Percentiles rank a stretch among this genome's conserved stretches.
Conservation (phyloP, 148 eudicot species). For the Silene uniflora region DNA sequence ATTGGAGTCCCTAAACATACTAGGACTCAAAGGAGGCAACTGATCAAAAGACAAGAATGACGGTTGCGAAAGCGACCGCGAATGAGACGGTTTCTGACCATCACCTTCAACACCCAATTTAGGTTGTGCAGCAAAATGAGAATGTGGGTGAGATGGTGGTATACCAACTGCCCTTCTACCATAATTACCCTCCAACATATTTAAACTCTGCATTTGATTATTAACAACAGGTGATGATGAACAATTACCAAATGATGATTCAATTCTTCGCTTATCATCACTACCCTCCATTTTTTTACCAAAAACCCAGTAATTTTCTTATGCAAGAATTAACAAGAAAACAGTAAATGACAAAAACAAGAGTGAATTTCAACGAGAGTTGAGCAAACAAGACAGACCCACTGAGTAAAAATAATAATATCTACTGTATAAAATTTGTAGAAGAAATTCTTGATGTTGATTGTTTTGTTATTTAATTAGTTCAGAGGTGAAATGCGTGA, state of each 20-base stretch:
- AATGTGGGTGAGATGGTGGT: conserved; percentile 32
- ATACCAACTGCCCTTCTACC: conserved; percentile 31
- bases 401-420: no score
- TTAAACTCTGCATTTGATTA: conserved; percentile 35
- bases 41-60: conserved; percentile 36
- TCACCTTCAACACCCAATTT: no score
- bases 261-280: conserved; percentile 33
- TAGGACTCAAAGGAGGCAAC: conserved; percentile 44
- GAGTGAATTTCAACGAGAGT: no score
- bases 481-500: neutral
- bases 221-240: conserved; percentile 26
- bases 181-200: conserved; percentile 13
- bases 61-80: conserved; percentile 35
- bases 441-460: no score
- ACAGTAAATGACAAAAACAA: neutral
- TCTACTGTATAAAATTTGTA: no score
- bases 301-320: neutral
- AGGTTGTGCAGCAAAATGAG: conserved; percentile 12
- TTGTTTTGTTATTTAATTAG: no score
- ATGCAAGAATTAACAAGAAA: neutral
- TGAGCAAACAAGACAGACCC: no score
- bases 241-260: conserved; percentile 31
- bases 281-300: conserved; percentile 25
- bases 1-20: conserved; percentile 18
- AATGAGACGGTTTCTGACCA: conserved; percentile 21